phyloP scores from a whole-genome alignment of 2,329 filamentous ascomycete genomes.

The Cylindrodendrum hubeiense region DNA sequence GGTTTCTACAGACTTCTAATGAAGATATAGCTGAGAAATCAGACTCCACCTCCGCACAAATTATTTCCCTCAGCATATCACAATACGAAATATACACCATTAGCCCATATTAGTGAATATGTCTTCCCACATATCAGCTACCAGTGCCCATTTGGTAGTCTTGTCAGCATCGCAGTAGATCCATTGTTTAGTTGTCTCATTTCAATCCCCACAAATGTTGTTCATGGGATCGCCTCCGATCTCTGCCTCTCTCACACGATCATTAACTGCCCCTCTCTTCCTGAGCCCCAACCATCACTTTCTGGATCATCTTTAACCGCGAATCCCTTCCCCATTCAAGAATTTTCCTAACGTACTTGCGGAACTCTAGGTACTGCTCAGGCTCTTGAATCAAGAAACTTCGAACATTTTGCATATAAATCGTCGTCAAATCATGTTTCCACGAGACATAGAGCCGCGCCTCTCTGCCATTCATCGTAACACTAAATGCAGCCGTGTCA shows the following conservation, averaged over 20 bases:
- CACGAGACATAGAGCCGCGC: not conserved
- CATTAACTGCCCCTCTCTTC: not conserved
- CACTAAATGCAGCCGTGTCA: not conserved
- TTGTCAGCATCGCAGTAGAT: not conserved
- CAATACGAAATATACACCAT: too few species aligned
- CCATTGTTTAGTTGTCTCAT: not conserved
- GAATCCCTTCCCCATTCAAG: not conserved
- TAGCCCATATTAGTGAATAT: not conserved
- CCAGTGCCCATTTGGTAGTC: not conserved
- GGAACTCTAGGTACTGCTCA: not conserved
- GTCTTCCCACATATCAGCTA: not conserved
- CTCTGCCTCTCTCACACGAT: too few species aligned
- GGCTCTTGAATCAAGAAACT: not conserved
- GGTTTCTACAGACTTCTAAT: too few species aligned
- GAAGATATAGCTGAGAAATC: too few species aligned
- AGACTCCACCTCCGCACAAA: too few species aligned
- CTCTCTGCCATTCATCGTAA: not conserved
- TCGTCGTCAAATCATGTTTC: not conserved
- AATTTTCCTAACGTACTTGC: not conserved
- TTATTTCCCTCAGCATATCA: too few species aligned
- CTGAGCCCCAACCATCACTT: not conserved
- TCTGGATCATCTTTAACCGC: not conserved
- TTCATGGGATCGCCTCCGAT: not conserved
- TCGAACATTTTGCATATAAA: not conserved
- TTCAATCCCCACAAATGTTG: not conserved